Base-by-base conservation (phyloP, 805 yeast genomes). In the Suhomyces sp. region DNA sequence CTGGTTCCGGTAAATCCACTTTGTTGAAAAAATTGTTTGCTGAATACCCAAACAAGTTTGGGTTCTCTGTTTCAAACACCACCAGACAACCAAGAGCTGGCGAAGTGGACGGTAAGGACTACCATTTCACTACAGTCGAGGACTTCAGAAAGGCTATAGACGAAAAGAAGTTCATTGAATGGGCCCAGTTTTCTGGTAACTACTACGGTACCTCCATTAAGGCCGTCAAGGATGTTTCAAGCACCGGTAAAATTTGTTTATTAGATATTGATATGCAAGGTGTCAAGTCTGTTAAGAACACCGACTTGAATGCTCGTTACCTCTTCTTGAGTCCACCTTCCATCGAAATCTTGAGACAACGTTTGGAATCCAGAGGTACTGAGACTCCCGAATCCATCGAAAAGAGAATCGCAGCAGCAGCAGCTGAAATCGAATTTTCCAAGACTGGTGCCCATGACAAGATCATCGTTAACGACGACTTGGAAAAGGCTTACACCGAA, bases 221-320 rank as follows among this genome's bases (percentile, higher is more conserved):
- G 65, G 86, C 97, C 29, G 97, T 94, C 46, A 81, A 88, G 61
- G 86, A 85, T 57, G 92, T 88, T 45, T 69, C 80, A 48, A 76
- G 80, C 46, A 71, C 72, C 49, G 88, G 90, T 62, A 84, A 80
- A 70, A 86, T 86, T 50, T 94, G 98, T 77, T 86, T 94, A 57
- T 79, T 94, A 67, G 99, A 94, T 73, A 94, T 94, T 60, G 99
- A 94, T 81, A 92, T 93, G 97, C 98, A 94, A 76, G 99, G 99
- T 60, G 99, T 94, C 64, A 87, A 88, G 74, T 80, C 90, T 24
- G 97, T 94, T 59, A 94, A 94, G 75, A 74, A 83, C 51, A 83
- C 96, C 15, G 82, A 83, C 60, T 79, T 94, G 63, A 84, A 89
- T 62, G 97, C 99, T 27, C 81, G 92, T 69, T 94, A 70, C 71